Conservation (phyloP, 768 basidiomycete genomes). For the Psilocybe subaeruginosa region DNA sequence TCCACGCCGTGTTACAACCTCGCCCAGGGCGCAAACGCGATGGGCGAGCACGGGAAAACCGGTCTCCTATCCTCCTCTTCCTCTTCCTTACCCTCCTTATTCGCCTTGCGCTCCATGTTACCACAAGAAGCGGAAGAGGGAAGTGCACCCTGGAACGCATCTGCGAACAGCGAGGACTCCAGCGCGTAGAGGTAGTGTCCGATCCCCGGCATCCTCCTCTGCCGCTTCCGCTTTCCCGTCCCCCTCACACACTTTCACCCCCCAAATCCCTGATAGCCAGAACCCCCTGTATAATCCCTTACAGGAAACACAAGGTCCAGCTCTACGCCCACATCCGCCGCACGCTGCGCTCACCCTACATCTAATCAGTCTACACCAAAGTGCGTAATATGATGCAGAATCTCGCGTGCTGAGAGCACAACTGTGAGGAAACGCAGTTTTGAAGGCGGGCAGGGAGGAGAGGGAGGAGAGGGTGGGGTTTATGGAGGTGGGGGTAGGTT, state of each 20-base stretch:
- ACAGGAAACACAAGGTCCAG: constrained; percentile 80
- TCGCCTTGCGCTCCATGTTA: too few relatives aligned
- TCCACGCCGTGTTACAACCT: constrained; percentile 53
- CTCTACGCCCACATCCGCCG: constrained; percentile 72
- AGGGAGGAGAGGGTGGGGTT: constrained; percentile 59
- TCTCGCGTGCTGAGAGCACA: constrained; percentile 69
- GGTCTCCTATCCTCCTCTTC: constrained; percentile 1
- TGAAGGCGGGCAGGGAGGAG: constrained; percentile 39
- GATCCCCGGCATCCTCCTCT: constrained; percentile 37
- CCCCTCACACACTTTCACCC: too few relatives aligned
- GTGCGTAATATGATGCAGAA: constrained; percentile 63
- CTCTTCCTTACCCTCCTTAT: not conserved
- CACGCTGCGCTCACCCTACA: constrained; percentile 67
- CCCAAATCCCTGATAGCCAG: too few relatives aligned
- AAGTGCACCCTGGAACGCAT: constrained; percentile 32
- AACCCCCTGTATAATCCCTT: not conserved
- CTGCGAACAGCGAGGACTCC: constrained; percentile 63
- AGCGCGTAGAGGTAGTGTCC: constrained; percentile 77
- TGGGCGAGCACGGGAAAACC: constrained; percentile 56
- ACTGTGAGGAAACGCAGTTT: constrained; percentile 71
- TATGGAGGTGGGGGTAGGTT: constrained; percentile 13
- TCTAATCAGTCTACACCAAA: constrained; percentile 82
- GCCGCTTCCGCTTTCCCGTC: not conserved
- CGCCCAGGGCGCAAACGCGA: constrained; percentile 25
- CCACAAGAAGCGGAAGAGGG: not conserved